phyloP scores from a whole-genome alignment of 177 flowering plant genomes.

The Tripterygium wilfordii region DNA sequence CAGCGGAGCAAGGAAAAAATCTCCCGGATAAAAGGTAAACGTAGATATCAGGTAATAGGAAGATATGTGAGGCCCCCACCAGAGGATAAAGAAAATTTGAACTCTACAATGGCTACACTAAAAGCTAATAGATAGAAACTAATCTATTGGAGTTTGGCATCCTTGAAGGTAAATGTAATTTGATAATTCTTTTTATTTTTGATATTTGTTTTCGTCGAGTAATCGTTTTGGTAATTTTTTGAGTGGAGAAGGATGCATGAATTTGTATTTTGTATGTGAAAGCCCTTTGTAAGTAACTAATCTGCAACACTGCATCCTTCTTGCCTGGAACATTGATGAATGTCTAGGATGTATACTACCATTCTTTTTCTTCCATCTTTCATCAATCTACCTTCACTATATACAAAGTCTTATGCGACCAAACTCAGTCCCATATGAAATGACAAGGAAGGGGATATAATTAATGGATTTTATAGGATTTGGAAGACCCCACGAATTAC shows the following conservation, averaged over 20 bases:
- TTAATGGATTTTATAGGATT: no score
- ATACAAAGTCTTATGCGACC: no score
- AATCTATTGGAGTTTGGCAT: slow-evolving; percentile 1
- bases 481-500: no score
- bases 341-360: slow-evolving; percentile 20
- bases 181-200: slow-evolving; percentile 21
- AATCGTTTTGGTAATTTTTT: slow-evolving; percentile 7
- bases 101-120: slow-evolving; percentile 21
- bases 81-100: slow-evolving; percentile 31
- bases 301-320: slow-evolving; percentile 45
- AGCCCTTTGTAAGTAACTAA: slow-evolving; percentile 21
- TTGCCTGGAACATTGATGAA: slow-evolving; percentile 12
- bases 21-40: slow-evolving; percentile 42
- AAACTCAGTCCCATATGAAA: no score
- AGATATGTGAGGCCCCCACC: slow-evolving; percentile 86
- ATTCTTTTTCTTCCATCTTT: not conserved
- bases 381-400: no score
- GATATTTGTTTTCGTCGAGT: not conserved
- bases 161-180: slow-evolving; percentile 14
- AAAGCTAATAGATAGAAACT: slow-evolving; percentile 6
- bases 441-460: no score
- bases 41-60: slow-evolving; percentile 63
- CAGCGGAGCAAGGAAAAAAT: slow-evolving; percentile 68
- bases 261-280: slow-evolving; percentile 4
- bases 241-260: slow-evolving; percentile 10